A percentile compares a stretch with the other conserved stretches of the same genome.
Conservation (phyloP, 257 asterid species). For the Echites panduratus region DNA sequence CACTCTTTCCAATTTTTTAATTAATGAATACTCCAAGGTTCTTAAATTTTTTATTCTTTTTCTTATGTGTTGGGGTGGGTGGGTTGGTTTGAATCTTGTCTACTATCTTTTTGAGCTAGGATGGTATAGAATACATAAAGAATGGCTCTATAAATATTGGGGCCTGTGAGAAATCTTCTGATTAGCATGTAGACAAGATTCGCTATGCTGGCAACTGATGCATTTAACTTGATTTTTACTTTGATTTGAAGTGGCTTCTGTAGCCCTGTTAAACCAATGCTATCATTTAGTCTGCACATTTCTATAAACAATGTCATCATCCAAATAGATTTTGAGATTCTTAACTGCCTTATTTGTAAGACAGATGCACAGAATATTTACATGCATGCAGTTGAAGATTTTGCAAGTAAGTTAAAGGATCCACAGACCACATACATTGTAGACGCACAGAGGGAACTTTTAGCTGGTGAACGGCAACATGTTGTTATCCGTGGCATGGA, state of each 20-base stretch:
- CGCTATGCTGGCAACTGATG: too few relatives aligned
- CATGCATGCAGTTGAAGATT: slow-evolving; percentile 49
- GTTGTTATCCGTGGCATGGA: slow-evolving; percentile 59
- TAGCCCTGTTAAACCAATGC: too few relatives aligned
- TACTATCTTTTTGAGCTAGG: too few relatives aligned
- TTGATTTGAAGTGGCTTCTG: too few relatives aligned
- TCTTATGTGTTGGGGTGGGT: too few relatives aligned
- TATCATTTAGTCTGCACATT: neutral
- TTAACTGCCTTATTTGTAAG: slow-evolving; percentile 18
- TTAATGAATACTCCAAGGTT: neutral
- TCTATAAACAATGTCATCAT: neutral
- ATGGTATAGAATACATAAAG: too few relatives aligned
- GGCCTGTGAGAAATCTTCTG: too few relatives aligned
- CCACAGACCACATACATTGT: slow-evolving; percentile 66
- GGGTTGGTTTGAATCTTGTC: too few relatives aligned
- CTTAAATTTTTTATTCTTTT: too few relatives aligned
- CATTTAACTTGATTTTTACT: too few relatives aligned
- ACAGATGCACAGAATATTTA: slow-evolving; percentile 62
- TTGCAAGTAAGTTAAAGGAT: slow-evolving; percentile 58
- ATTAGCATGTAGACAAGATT: too few relatives aligned
- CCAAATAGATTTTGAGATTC: slow-evolving; percentile 1
- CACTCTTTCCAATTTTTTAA: neutral
- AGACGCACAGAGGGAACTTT: slow-evolving; percentile 46
- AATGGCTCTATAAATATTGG: too few relatives aligned
- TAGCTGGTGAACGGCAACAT: slow-evolving; percentile 43